Conservation (phyloP, 1,139 yeast species). For the Blastobotrys malaysiensis region DNA sequence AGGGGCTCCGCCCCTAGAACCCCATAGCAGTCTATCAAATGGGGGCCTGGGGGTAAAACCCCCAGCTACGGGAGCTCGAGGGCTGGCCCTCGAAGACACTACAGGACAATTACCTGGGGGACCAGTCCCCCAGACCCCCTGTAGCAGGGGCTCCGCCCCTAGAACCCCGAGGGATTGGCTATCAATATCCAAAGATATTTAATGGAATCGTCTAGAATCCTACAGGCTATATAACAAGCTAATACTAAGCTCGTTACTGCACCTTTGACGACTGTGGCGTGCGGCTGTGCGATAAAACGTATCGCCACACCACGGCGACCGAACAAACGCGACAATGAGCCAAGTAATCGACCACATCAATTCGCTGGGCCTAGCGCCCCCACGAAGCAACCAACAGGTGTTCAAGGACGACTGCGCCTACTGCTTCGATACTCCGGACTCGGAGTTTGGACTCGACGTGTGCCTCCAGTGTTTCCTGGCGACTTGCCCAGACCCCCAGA, state of each 20-base stretch:
- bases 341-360: slow-evolving; percentile 17
- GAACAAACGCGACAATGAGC: background rate
- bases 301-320: background rate
- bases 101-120: too few relatives aligned
- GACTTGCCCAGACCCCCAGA: slow-evolving; percentile 47
- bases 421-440: slow-evolving; percentile 69
- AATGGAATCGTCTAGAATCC: too few relatives aligned
- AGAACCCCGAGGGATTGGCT: too few relatives aligned
- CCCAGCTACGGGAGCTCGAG: too few relatives aligned
- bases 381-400: slow-evolving; percentile 32
- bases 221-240: too few relatives aligned
- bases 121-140: too few relatives aligned
- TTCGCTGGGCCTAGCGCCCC: slow-evolving; percentile 19
- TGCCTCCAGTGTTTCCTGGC: slow-evolving; percentile 65
- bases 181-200: too few relatives aligned
- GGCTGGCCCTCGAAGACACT: too few relatives aligned
- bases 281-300: background rate
- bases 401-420: slow-evolving; percentile 82
- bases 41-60: too few relatives aligned
- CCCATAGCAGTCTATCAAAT: too few relatives aligned
- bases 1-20: too few relatives aligned
- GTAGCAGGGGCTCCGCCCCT: too few relatives aligned
- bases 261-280: background rate
- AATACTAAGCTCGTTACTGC: background rate
- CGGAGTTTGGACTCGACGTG: slow-evolving; percentile 60